Evolutionary conservation across 208 protist species (phyloP), one percentile per base, ranked within the genome.

Genomic region (Trypanosomatidae sp.): DNA sequence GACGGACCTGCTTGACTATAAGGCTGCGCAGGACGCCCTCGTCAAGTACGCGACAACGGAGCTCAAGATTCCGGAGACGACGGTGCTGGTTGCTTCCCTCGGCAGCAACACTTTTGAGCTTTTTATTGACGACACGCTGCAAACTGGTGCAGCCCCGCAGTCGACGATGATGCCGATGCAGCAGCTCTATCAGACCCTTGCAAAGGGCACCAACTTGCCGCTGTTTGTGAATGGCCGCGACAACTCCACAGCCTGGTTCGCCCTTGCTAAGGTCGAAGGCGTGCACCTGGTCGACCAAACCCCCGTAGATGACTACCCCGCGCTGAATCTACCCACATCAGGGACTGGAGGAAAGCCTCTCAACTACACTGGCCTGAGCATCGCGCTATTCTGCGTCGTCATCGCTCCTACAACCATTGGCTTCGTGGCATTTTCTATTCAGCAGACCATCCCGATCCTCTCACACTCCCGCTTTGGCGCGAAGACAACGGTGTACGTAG

Each of bases 371-470:
- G 43, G 55, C 30, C 76, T 81, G n/a, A 84, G 83, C 53, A 86
- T 88, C 60, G 74, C 78, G 8, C 79, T 88, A 15, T 88, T 86
- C 64, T 91, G 84, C 49, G 79, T 88, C 25, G 75, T 91, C 17
- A 80, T 92, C 41, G 71, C 79, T 2, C 90, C 86, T 39, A 85
- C 82, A 17, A 73, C 77, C 30, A 66, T 86, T 15, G 89, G 84
- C 69, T 84, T 94, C 33, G 89, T 94, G 41, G 82, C 80, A 73
- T 94, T 94, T 77, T 94, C 89, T 17, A 41, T 94, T 10, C 86
- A 90, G 77, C 89, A 87, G 46, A 84, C 70, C 49, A 80, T 91
- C 43, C 89, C 89, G 0, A 79, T 69, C 36, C 78, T 93, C 39
- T 74, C 64, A 5, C 80, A 73, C 30, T 72, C 56, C 33, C 79